Base-by-base conservation (phyloP, 306 rosid species). In the Medicago ruthenica region DNA sequence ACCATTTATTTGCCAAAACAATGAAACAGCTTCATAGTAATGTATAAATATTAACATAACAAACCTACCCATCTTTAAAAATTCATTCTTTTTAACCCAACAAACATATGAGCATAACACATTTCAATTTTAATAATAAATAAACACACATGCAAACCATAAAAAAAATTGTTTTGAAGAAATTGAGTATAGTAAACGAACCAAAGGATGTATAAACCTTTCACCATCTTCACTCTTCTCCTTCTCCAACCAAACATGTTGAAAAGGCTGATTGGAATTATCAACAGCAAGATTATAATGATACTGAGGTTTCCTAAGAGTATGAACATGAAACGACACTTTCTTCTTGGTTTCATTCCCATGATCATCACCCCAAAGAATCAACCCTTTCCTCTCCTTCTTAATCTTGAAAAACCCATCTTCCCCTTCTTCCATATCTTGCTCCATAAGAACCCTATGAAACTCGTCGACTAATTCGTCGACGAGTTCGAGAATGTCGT, bases 181-280 rank as follows among this genome's bases (percentile, higher is more conserved):
- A 64, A 74, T 17, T 41, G 73, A 70, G 13, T 4, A 24, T 7
- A 80, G 37, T 54, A 68, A 78, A 83, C 93, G 60, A 75, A 95
- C 99, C 86, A 95, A 79, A 67, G 99, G 99, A 83, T 95, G 99
- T 73, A 90, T 68, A 81, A 84, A 87, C 72, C 89, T 81, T 36
- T 48, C 85, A 20, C 82, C 99, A 79, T 95, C 97, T n/a, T 90
- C 97, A 82, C 86, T 84, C 81, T 80, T 90, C 81, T 88, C 83
- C 89, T 80, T 90, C 81, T 88, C 83, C 89, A 95, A 67, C 97
- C 91, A 85, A 67, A 85, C 91, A 88, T 95, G 99, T 71, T 88
- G 86, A 79, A 92, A 95, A 5, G 97, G 93, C 75, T 85, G 87
- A 76, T 92, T 92, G 0, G 84, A 48, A 79, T 95, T 95, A 65